Percentiles rank a stretch among this genome's conserved stretches.
Evolutionary conservation across 2,329 filamentous ascomycete genomes (phyloP).

Genomic region (Aureobasidium vineae): DNA sequence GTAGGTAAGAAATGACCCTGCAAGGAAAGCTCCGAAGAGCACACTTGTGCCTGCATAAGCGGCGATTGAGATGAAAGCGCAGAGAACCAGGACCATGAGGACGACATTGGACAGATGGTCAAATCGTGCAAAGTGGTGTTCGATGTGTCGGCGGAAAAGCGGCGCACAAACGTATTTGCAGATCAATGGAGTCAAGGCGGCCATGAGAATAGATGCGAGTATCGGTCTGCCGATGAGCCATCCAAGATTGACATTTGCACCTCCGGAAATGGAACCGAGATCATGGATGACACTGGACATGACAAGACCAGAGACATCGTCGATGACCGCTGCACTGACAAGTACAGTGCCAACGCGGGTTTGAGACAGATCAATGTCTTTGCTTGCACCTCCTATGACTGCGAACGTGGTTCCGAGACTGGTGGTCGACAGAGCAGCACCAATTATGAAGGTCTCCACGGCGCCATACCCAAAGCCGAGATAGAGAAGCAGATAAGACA

Average conservation of each 20-base stretch:
- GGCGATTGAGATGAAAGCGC: conserved; percentile 36
- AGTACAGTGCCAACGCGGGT: conserved; percentile 48
- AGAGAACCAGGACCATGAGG: conserved; percentile 36
- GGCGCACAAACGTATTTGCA: conserved; percentile 42
- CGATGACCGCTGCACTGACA: conserved; percentile 49
- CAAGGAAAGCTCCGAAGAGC: conserved; percentile 38
- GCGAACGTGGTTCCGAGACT: conserved; percentile 40
- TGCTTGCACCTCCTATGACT: conserved; percentile 38
- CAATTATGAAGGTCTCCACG: conserved; percentile 33
- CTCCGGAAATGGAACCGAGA: conserved; percentile 31
- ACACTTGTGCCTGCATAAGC: conserved; percentile 37
- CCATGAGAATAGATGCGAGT: conserved; percentile 32
- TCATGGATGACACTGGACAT: conserved; percentile 41
- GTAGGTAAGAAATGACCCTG: conserved; percentile 36
- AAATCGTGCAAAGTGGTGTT: conserved; percentile 32
- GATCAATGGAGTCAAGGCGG: conserved; percentile 31
- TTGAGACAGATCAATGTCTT: conserved; percentile 44
- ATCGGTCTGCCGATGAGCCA: conserved; percentile 37
- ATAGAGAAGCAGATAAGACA: conserved; percentile 47
- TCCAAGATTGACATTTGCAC: conserved; percentile 29
- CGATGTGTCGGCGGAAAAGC: conserved; percentile 30
- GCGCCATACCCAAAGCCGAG: conserved; percentile 45
- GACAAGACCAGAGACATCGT: conserved; percentile 49
- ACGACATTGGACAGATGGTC: conserved; percentile 35
- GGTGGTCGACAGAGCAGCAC: conserved; percentile 35